Evolutionary conservation across 192 early-diverging fungal species (phyloP).

Genomic region (Coemansia sp.): DNA sequence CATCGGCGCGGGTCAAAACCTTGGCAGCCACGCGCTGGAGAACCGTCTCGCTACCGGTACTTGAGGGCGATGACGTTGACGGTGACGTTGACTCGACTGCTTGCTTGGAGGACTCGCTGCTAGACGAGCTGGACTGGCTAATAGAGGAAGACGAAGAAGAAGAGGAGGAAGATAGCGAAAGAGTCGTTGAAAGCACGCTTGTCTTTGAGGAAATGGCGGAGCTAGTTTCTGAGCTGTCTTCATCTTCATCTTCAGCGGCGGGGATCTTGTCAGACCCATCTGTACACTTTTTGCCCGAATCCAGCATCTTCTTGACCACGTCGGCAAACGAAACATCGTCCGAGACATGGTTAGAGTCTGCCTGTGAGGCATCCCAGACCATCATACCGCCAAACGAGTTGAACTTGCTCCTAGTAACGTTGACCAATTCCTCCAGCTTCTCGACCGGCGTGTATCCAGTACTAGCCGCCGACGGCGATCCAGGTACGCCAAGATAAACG

Average conservation of each 20-base stretch:
- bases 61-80: background rate
- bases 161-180: background rate
- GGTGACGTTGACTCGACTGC: background rate
- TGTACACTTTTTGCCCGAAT: constrained; percentile 36
- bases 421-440: constrained; percentile 57
- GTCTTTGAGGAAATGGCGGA: background rate
- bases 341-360: constrained; percentile 51
- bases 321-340: constrained; percentile 26
- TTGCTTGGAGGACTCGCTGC: background rate
- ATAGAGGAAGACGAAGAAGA: background rate
- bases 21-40: constrained; percentile 9
- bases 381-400: constrained; percentile 70
- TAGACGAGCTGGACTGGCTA: background rate
- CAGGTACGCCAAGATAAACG: constrained; percentile 67
- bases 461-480: constrained; percentile 58
- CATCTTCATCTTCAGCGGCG: background rate
- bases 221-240: background rate
- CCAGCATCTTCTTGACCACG: constrained; percentile 30
- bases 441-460: constrained; percentile 61
- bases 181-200: background rate
- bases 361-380: constrained; percentile 76
- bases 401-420: constrained; percentile 56
- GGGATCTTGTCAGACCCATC: constrained; percentile 25
- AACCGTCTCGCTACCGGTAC: background rate
- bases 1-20: constrained; percentile 13